Base-by-base conservation (phyloP, 768 basidiomycete species). In the Tulasnella sp. region DNA sequence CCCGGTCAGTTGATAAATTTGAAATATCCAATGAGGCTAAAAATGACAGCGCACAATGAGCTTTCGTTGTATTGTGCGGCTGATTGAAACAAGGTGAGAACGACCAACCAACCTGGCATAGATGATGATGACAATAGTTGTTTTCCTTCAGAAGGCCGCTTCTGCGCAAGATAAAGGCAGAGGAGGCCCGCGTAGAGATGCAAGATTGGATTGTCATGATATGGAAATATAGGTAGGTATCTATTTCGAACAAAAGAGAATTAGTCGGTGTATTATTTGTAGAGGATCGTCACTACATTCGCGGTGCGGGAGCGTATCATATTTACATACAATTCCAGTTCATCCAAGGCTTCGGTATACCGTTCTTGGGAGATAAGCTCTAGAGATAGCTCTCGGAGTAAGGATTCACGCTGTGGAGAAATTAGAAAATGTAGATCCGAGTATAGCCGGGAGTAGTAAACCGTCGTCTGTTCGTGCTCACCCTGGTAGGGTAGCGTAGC, bases 211-310 rank as follows among this genome's bases (percentile, higher is more conserved):
- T 89, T 88, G 64, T 90, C 86, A 67, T 84, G 84, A 73, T 84
- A 95, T 1, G 93, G 93, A 68, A 87, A 85, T 2, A 88, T 86
- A 1, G 90, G 88, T 4, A 95, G 77, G 69, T 88, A 94, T 24
- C 91, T 91, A 63, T n/a, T n/a, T n/a, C n/a, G n/a, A 44, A 58
- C 5, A 26, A 50, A 48, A 47, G 19, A 42, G 3, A 21, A 42
- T 45, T n/a, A n/a, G n/a, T n/a, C n/a, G n/a, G n/a, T n/a, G n/a
- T n/a, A n/a, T n/a, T n/a, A n/a, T n/a, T n/a, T n/a, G n/a, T n/a
- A n/a, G n/a, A n/a, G n/a, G n/a, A n/a, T n/a, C n/a, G n/a, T n/a
- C n/a, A n/a, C n/a, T n/a, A n/a, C n/a, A n/a, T n/a, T n/a, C n/a
- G n/a, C n/a, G n/a, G n/a, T 50, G 56, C 45, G 41, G 19, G 44